These are phyloP conservation scores for Solanum chiquidenum DNA, from an alignment of 257 asterid species.

Conservation along the genomic window DNA sequence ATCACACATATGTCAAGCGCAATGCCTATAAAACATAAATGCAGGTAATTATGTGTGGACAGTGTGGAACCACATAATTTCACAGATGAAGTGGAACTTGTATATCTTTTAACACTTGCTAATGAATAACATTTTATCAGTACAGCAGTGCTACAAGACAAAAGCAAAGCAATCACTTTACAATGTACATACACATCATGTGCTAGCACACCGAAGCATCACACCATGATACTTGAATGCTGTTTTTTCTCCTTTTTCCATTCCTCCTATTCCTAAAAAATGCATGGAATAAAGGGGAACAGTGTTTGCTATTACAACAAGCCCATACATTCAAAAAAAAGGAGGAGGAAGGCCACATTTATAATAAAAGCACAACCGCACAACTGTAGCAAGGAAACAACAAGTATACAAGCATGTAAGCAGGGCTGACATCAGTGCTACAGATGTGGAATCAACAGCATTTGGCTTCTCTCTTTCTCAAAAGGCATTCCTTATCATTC, in stretches of 20 bases:
- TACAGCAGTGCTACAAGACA: background rate
- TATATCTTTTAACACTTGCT: background rate
- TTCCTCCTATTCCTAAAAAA: background rate
- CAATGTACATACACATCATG: background rate
- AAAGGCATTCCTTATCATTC: background rate
- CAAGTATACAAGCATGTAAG: background rate
- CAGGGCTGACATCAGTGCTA: background rate
- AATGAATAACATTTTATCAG: background rate
- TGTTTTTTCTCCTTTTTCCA: background rate
- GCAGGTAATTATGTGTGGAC: background rate
- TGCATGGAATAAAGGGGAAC: background rate
- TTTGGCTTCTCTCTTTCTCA: background rate
- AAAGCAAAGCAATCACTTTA: background rate
- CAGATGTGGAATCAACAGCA: background rate
- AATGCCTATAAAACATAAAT: background rate
- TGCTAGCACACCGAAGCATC: background rate
- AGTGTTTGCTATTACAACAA: background rate
- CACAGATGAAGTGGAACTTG: background rate
- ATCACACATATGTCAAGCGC: background rate
- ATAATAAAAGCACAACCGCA: background rate
- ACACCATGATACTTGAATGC: background rate
- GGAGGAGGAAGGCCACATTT: background rate
- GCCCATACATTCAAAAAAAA: background rate
- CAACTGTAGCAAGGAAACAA: background rate
- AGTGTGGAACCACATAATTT: background rate